A percentile compares a stretch with the other conserved stretches of the same genome.
phyloP scores from a whole-genome alignment of 768 basidiomycete genomes.

The Russula sp. region DNA sequence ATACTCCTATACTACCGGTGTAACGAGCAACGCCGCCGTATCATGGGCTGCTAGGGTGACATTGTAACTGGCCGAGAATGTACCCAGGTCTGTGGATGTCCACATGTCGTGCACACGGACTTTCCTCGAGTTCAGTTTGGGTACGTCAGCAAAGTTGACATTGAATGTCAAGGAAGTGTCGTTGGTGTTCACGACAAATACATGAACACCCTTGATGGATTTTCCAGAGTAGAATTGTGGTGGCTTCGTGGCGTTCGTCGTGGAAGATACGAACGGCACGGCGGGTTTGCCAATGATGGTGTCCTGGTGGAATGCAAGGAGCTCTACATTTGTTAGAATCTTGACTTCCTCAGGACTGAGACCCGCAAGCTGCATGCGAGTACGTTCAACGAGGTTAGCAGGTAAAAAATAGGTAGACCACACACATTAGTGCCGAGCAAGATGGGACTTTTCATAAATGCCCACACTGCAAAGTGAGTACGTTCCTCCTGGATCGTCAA shows the following conservation, averaged over 20 bases:
- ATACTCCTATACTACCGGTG: slow-evolving; percentile 11
- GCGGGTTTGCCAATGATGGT: slow-evolving; percentile 38
- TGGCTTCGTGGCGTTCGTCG: slow-evolving; percentile 36
- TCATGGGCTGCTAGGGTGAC: slow-evolving; percentile 43
- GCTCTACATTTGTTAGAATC: slow-evolving; percentile 44
- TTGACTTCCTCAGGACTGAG: slow-evolving; percentile 37
- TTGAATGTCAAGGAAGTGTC: slow-evolving; percentile 36
- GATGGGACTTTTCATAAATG: slow-evolving; percentile 51
- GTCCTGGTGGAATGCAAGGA: slow-evolving; percentile 52
- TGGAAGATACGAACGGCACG: slow-evolving; percentile 38
- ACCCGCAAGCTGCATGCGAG: slow-evolving; percentile 32
- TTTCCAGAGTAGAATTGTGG: slow-evolving; percentile 47
- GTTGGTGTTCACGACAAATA: slow-evolving; percentile 48
- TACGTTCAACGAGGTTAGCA: background rate
- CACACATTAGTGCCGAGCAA: slow-evolving; percentile 36
- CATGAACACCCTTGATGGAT: slow-evolving; percentile 44
- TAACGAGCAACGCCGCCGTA: slow-evolving; percentile 44
- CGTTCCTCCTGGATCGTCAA: slow-evolving; percentile 44
- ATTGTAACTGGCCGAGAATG: slow-evolving; percentile 33
- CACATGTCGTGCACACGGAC: slow-evolving; percentile 49
- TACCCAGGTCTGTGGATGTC: slow-evolving; percentile 39
- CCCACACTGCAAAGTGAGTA: slow-evolving; percentile 53
- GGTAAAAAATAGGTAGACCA: background rate
- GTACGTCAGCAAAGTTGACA: slow-evolving; percentile 40
- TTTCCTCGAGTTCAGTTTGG: slow-evolving; percentile 32